Evolutionary conservation across 225 moss, liverwort and hornwort species (phyloP).

Genomic region (Asterella californica): DNA sequence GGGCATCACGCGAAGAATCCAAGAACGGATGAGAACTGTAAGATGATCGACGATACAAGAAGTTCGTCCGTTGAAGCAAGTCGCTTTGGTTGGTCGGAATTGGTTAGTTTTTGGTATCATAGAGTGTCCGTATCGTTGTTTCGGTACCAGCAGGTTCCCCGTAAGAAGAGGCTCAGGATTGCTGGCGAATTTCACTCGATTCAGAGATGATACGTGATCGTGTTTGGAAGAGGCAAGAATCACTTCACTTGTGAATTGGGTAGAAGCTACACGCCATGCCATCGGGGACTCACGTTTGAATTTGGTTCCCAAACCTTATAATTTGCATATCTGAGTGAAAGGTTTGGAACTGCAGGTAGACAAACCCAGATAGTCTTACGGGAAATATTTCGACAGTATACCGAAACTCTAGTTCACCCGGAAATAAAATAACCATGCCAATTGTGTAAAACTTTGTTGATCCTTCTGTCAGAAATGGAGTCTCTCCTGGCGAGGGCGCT

Average conservation of each 20-base stretch:
- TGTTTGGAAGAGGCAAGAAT: background rate
- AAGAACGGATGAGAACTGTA: conserved; percentile 11
- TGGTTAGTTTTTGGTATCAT: background rate
- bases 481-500: conserved; percentile 81
- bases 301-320: background rate
- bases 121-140: background rate
- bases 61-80: background rate
- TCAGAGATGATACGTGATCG: background rate
- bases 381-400: background rate
- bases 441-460: background rate
- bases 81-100: background rate
- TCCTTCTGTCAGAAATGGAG: conserved; percentile 51
- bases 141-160: background rate
- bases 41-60: conserved; percentile 13
- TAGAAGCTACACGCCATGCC: background rate
- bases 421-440: background rate
- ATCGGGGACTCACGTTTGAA: background rate
- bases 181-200: background rate
- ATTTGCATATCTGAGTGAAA: background rate
- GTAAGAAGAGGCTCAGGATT: background rate
- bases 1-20: background rate
- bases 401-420: background rate
- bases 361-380: background rate
- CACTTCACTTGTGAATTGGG: background rate
- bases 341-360: background rate